phyloP scores from a whole-genome alignment of 1,284 basidiomycete species.

The Cutaneotrichosporon dermatis region DNA sequence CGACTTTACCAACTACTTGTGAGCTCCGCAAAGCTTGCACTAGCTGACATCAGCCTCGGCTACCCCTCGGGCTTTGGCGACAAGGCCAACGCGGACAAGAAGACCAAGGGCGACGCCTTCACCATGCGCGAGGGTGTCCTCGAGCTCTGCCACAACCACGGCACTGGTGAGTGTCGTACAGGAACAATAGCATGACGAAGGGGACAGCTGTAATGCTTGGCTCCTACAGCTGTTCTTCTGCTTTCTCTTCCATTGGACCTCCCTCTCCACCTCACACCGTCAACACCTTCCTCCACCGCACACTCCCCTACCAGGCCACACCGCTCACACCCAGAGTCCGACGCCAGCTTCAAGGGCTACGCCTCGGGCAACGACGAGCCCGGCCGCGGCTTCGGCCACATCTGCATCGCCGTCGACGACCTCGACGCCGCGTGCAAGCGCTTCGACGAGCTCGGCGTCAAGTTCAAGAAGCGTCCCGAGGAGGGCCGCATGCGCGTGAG shows the following conservation, averaged over 20 bases:
- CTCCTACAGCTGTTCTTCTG: too few species aligned
- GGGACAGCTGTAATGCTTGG: too few species aligned
- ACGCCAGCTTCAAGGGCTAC: slow-evolving; percentile 73
- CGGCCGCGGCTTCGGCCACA: slow-evolving; percentile 76
- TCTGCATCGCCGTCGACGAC: slow-evolving; percentile 72
- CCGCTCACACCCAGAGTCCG: slow-evolving; percentile 51
- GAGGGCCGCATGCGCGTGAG: slow-evolving; percentile 83
- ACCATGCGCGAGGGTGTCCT: slow-evolving; percentile 55
- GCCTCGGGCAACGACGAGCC: slow-evolving; percentile 78
- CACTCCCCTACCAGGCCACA: too few species aligned
- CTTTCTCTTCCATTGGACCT: too few species aligned
- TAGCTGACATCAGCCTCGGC: slow-evolving; percentile 26
- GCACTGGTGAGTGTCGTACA: slow-evolving; percentile 56
- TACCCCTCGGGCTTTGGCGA: slow-evolving; percentile 39
- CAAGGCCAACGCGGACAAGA: slow-evolving; percentile 30
- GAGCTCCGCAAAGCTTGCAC: background rate
- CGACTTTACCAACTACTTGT: slow-evolving; percentile 49
- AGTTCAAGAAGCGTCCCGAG: slow-evolving; percentile 80
- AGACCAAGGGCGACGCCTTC: slow-evolving; percentile 41
- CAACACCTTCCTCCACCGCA: too few species aligned
- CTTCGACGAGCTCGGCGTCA: slow-evolving; percentile 75
- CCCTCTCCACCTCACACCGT: too few species aligned
- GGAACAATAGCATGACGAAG: too few species aligned
- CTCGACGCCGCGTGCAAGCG: slow-evolving; percentile 77
- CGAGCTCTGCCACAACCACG: slow-evolving; percentile 85